Evolutionary conservation across 768 basidiomycete species (phyloP).

Genomic region (Amanita fuliginea): DNA sequence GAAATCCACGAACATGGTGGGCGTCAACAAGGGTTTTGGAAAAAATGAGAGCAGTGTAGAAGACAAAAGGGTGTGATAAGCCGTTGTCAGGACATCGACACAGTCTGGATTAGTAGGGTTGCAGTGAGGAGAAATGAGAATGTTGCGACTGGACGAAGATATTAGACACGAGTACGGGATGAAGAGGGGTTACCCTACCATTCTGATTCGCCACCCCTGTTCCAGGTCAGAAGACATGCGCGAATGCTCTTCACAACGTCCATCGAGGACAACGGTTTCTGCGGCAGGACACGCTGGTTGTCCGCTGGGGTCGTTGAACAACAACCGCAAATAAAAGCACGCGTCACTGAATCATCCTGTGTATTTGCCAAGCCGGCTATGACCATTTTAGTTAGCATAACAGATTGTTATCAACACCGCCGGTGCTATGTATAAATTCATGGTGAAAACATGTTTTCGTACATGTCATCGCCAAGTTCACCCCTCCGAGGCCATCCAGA

Average conservation of each 20-base stretch:
- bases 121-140: slow-evolving; percentile 49
- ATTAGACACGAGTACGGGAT: slow-evolving; percentile 11
- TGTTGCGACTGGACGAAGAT: slow-evolving; percentile 38
- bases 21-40: slow-evolving; percentile 32
- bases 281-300: slow-evolving; percentile 5
- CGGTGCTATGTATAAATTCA: not conserved
- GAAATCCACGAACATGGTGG: slow-evolving; percentile 47
- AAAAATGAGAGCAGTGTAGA: slow-evolving; percentile 50
- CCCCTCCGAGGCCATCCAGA: not conserved
- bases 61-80: slow-evolving; percentile 58
- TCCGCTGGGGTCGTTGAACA: slow-evolving; percentile 2
- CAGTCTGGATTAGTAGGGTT: slow-evolving; percentile 42
- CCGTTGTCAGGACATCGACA: slow-evolving; percentile 48
- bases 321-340: not conserved
- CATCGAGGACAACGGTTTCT: slow-evolving; percentile 26
- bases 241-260: slow-evolving; percentile 47
- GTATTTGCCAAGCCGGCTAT: no score
- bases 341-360: no score
- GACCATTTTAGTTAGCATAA: not conserved
- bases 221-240: slow-evolving; percentile 42
- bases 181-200: slow-evolving; percentile 34
- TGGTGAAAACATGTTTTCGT: no score
- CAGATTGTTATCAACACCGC: not conserved
- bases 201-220: slow-evolving; percentile 46
- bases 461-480: not conserved